These are phyloP conservation scores for Huntiella decipiens DNA, from an alignment of 2,329 filamentous ascomycete species.

Conservation along the genomic window DNA sequence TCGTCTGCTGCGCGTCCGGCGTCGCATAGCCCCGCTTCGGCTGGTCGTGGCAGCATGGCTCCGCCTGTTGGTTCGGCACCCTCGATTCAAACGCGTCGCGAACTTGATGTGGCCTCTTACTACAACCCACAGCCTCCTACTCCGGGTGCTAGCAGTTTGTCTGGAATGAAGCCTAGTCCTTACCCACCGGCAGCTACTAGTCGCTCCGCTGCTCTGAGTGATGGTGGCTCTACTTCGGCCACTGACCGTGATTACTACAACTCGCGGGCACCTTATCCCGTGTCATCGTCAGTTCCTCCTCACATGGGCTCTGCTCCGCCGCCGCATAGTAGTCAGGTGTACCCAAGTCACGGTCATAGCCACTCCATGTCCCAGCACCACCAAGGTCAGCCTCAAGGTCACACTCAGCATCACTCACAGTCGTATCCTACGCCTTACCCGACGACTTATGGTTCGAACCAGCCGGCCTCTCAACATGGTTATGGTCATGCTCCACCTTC, in stretches of 20 bases:
- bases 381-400: neutral
- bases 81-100: conserved; percentile 24
- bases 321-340: conserved; percentile 17
- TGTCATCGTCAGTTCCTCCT: conserved; percentile 15
- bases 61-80: conserved; percentile 19
- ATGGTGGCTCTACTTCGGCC: conserved; percentile 17
- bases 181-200: conserved; percentile 30
- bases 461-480: conserved; percentile 12
- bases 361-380: conserved; percentile 15
- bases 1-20: conserved; percentile 25
- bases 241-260: conserved; percentile 31
- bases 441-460: conserved; percentile 7
- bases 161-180: conserved; percentile 29
- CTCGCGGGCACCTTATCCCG: conserved; percentile 19
- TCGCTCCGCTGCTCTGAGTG: conserved; percentile 24
- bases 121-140: conserved; percentile 26
- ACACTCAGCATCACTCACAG: conserved; percentile 12
- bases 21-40: conserved; percentile 20
- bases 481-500: conserved; percentile 17
- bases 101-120: conserved; percentile 24
- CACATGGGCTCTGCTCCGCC: conserved; percentile 16
- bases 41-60: conserved; percentile 23
- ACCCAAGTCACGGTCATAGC: conserved; percentile 6
- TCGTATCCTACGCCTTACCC: conserved; percentile 12
- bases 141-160: conserved; percentile 26